These are phyloP conservation scores for Hypoxylon trugodes DNA, from an alignment of 495 filamentous ascomycete species.

Conservation along the genomic window DNA sequence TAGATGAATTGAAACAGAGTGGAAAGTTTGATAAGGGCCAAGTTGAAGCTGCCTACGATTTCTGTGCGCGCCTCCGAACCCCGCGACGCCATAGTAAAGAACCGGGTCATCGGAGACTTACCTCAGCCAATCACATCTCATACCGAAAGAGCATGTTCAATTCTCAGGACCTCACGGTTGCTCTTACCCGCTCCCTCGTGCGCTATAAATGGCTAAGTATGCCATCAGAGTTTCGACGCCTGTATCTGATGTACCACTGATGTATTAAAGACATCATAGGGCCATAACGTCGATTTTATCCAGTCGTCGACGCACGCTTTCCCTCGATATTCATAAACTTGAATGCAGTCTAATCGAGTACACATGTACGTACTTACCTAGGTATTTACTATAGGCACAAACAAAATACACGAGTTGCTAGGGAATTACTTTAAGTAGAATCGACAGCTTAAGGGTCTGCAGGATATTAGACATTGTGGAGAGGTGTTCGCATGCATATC, in stretches of 20 bases:
- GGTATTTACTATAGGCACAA: background rate
- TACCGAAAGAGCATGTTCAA: conserved; percentile 23
- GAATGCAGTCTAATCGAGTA: too few relatives aligned
- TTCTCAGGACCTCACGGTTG: conserved; percentile 12
- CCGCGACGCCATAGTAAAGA: conserved; percentile 28
- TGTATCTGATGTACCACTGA: background rate
- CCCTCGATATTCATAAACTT: too few relatives aligned
- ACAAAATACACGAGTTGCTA: background rate
- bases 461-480: conserved; percentile 17
- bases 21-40: conserved; percentile 4
- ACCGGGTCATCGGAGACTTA: conserved; percentile 17
- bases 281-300: background rate
- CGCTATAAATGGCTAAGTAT: too few relatives aligned
- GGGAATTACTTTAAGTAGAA: background rate
- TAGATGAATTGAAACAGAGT: too few relatives aligned
- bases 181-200: background rate
- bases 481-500: conserved; percentile 20
- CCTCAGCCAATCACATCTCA: conserved; percentile 25
- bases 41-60: conserved; percentile 10
- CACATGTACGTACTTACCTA: background rate
- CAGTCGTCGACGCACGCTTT: conserved; percentile 10
- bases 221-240: too few relatives aligned
- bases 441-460: conserved; percentile 17
- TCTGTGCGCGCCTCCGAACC: conserved; percentile 23
- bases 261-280: background rate